phyloP scores from a whole-genome alignment of 495 filamentous ascomycete genomes.

The Pyrenopolyporus hunteri region DNA sequence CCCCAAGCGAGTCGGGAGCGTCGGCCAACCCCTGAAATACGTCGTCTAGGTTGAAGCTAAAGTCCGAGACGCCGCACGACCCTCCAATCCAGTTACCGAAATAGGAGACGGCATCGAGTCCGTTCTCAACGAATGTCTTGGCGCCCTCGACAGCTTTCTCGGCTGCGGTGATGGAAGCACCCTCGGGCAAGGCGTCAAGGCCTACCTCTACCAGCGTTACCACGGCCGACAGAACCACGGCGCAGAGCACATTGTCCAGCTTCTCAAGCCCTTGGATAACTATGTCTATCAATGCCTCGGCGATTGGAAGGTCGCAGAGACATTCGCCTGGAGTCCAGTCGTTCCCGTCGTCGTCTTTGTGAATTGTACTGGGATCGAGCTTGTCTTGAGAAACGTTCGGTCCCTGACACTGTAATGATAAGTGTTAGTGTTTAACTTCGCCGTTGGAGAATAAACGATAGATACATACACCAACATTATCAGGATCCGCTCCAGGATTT shows the following conservation, averaged over 20 bases:
- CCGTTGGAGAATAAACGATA: neutral
- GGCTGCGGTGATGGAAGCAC: neutral
- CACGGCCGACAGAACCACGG: slow-evolving; percentile 19
- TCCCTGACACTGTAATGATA: slow-evolving; percentile 21
- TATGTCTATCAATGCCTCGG: slow-evolving; percentile 17
- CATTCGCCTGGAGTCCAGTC: slow-evolving; percentile 23
- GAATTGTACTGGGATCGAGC: slow-evolving; percentile 18
- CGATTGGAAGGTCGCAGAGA: slow-evolving; percentile 18
- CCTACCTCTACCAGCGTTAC: slow-evolving; percentile 26
- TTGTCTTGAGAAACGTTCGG: slow-evolving; percentile 12
- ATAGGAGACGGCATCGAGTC: slow-evolving; percentile 26
- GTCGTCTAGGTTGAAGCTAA: slow-evolving; percentile 27
- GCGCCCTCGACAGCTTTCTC: slow-evolving; percentile 29
- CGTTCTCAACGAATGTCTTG: slow-evolving; percentile 35
- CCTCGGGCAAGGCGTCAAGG: slow-evolving; percentile 15
- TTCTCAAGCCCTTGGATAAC: slow-evolving; percentile 26
- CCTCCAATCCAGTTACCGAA: slow-evolving; percentile 24
- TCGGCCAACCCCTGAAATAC: slow-evolving; percentile 8
- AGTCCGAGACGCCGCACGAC: slow-evolving; percentile 12
- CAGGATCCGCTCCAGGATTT: slow-evolving; percentile 23
- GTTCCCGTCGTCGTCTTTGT: slow-evolving; percentile 34
- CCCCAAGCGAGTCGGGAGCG: slow-evolving; percentile 11
- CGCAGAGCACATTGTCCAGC: slow-evolving; percentile 34
- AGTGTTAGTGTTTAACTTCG: neutral
- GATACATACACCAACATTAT: slow-evolving; percentile 31